Conservation (phyloP, 78 protist species). For the Pigoraptor vietnamica region DNA sequence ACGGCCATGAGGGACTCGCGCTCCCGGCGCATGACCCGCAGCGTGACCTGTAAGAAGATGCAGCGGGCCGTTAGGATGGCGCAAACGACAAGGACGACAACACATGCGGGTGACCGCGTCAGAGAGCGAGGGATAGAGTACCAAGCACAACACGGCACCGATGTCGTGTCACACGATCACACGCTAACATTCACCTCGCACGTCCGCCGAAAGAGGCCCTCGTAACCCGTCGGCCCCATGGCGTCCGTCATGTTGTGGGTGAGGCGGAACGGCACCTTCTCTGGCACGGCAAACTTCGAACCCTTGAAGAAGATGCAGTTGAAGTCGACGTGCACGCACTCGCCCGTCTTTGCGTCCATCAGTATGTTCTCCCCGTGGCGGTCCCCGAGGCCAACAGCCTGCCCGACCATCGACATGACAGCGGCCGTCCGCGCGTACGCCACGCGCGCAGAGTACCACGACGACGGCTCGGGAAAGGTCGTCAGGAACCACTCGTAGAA, state of each 20-base stretch:
- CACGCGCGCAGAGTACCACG: slow-evolving; percentile 76
- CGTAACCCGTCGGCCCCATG: slow-evolving; percentile 71
- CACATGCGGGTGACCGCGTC: background rate
- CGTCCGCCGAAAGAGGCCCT: slow-evolving; percentile 56
- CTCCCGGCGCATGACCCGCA: slow-evolving; percentile 47
- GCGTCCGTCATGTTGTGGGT: slow-evolving; percentile 90
- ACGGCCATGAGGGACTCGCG: slow-evolving; percentile 76
- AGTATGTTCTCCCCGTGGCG: slow-evolving; percentile 88
- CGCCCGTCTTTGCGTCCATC: slow-evolving; percentile 73
- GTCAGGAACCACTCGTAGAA: slow-evolving; percentile 76
- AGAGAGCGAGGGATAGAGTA: too few species aligned
- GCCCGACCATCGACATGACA: slow-evolving; percentile 87
- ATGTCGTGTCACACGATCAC: too few species aligned
- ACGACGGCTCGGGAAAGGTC: slow-evolving; percentile 72
- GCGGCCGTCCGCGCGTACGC: slow-evolving; percentile 62
- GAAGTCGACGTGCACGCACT: slow-evolving; percentile 86
- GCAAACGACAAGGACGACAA: background rate
- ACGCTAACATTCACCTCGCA: background rate
- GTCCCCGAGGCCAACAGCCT: slow-evolving; percentile 71
- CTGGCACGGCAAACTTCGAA: slow-evolving; percentile 58
- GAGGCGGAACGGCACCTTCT: slow-evolving; percentile 90
- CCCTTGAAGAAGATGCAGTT: slow-evolving; percentile 89
- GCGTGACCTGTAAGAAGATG: slow-evolving; percentile 58
- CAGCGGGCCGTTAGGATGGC: slow-evolving; percentile 31
- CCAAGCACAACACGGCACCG: background rate